These are phyloP conservation scores for Eucalyptus decipiens DNA, from an alignment of 345 rosid genomes.

Conservation along the genomic window DNA sequence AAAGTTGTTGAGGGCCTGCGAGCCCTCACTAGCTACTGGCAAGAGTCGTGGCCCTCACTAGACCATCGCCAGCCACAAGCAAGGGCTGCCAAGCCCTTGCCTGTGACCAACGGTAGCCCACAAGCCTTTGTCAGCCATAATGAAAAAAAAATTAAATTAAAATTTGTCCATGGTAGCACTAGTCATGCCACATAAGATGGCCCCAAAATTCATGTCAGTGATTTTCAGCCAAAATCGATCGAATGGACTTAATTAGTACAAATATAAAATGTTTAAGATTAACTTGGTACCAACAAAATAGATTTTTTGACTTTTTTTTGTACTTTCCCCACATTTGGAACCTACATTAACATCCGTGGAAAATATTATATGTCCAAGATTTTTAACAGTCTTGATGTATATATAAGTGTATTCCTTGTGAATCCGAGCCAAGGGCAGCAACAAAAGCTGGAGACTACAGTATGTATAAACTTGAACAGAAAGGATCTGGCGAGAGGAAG, in stretches of 20 bases:
- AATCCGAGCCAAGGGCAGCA: neutral
- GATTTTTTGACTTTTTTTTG: too few relatives aligned
- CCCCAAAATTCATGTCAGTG: too few relatives aligned
- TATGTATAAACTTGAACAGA: too few relatives aligned
- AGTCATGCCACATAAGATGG: too few relatives aligned
- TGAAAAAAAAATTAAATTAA: too few relatives aligned
- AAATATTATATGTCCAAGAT: neutral
- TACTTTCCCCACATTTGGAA: neutral
- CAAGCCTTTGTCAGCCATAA: neutral
- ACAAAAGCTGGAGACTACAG: neutral
- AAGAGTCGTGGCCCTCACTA: neutral
- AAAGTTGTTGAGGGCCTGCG: too few relatives aligned
- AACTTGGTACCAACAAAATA: too few relatives aligned
- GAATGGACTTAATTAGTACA: rapidly evolving
- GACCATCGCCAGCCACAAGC: neutral
- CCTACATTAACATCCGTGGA: neutral
- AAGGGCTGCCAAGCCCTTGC: too few relatives aligned
- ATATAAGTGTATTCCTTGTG: neutral
- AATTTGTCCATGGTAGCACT: too few relatives aligned
- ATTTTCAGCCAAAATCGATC: too few relatives aligned
- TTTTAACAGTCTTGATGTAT: neutral
- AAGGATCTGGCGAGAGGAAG: neutral
- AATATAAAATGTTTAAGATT: too few relatives aligned
- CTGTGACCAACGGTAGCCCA: too few relatives aligned
- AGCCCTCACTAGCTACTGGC: neutral